Conservation (phyloP, 371 early-diverging fungal species). For the Rhizopus stolonifer region DNA sequence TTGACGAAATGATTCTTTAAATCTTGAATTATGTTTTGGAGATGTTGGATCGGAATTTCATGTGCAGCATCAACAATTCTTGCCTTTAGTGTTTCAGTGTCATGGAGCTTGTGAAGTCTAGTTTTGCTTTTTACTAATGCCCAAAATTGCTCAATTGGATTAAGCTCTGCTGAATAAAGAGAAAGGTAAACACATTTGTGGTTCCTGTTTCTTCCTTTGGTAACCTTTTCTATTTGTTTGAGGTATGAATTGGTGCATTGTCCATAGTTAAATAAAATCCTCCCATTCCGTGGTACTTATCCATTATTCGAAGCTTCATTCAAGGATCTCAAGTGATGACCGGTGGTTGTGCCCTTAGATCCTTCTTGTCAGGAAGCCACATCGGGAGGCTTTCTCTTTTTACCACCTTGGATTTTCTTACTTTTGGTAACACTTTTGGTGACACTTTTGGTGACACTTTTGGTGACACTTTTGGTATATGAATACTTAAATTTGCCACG, state of each 20-base stretch:
- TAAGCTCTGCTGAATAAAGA: conserved; percentile 13
- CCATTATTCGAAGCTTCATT: conserved; percentile 11
- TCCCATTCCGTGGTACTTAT: conserved; percentile 11
- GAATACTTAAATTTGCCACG: background rate
- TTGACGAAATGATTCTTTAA: conserved; percentile 13
- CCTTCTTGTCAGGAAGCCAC: conserved; percentile 1
- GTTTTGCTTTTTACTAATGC: conserved; percentile 9
- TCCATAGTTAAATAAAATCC: conserved; percentile 13
- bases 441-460: no score
- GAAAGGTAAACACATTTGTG: conserved; percentile 8
- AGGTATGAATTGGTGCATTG: conserved; percentile 10
- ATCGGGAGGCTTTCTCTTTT: conserved; percentile 5
- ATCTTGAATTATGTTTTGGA: conserved; percentile 12
- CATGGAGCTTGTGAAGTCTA: conserved; percentile 1
- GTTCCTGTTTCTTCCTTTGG: conserved; percentile 10
- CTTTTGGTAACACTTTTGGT: no score
- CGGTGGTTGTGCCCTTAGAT: conserved; percentile 13
- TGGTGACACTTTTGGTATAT: no score
- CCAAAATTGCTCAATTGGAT: conserved; percentile 10
- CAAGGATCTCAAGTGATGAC: conserved; percentile 12
- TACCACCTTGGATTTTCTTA: background rate
- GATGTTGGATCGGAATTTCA: conserved; percentile 14
- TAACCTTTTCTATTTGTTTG: conserved; percentile 5
- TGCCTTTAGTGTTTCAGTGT: conserved; percentile 9
- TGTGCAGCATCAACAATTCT: conserved; percentile 12